A percentile compares a stretch with the other conserved stretches of the same genome.
Evolutionary conservation across 495 filamentous ascomycete genomes (phyloP).

Genomic region (Aspergillus funiculosus): DNA sequence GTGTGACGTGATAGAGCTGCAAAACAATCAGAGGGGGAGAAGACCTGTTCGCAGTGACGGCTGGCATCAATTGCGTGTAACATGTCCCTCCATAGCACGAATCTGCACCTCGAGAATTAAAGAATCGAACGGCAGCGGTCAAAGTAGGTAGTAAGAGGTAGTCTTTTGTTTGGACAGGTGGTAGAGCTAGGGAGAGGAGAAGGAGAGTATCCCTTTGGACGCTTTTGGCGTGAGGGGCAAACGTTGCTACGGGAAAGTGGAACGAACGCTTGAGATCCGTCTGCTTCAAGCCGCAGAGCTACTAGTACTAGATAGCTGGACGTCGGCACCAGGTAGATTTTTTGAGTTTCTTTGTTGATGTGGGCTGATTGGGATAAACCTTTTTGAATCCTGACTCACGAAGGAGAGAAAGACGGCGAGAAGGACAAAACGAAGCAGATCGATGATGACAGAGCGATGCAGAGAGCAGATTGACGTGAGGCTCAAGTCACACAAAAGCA

Average conservation of each 20-base stretch:
- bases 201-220: constrained; percentile 17
- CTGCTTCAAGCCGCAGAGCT: neutral
- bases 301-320: no score
- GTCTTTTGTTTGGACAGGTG: no score
- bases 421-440: neutral
- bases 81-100: constrained; percentile 18
- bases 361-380: neutral
- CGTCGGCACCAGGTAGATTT: no score
- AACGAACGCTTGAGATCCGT: neutral
- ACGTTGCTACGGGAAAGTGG: constrained; percentile 14
- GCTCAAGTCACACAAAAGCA: constrained; percentile 15
- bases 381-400: neutral
- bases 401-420: neutral
- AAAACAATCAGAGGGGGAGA: constrained; percentile 17
- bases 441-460: constrained; percentile 8
- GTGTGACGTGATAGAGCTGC: constrained; percentile 24
- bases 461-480: constrained; percentile 11
- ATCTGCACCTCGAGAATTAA: constrained; percentile 18
- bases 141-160: neutral
- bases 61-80: constrained; percentile 25
- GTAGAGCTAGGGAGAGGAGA: constrained; percentile 15
- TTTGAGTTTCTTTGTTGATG: constrained; percentile 18
- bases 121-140: constrained; percentile 6
- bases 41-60: constrained; percentile 21
- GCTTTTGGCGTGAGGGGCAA: constrained; percentile 17